These are phyloP conservation scores for Alternaria gansuensis DNA, from an alignment of 2,329 filamentous ascomycete genomes.

Conservation along the genomic window DNA sequence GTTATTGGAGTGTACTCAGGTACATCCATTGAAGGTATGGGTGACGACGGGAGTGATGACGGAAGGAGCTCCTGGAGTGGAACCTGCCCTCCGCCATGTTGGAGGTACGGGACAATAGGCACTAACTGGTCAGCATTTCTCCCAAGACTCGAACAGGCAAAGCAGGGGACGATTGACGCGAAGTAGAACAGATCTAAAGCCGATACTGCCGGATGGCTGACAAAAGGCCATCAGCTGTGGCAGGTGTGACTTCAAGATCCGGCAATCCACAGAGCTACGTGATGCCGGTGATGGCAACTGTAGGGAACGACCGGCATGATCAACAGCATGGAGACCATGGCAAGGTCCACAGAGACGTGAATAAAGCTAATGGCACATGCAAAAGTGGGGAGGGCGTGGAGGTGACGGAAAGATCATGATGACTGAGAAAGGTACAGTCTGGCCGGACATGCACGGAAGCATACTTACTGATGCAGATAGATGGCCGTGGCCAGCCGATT, in stretches of 20 bases:
- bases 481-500: slow-evolving; percentile 11
- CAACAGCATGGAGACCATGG: slow-evolving; percentile 1
- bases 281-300: slow-evolving; percentile 17
- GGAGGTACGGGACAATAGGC: slow-evolving; percentile 49
- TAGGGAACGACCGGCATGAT: slow-evolving; percentile 26
- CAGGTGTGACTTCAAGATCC: slow-evolving; percentile 5
- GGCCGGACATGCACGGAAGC: slow-evolving; percentile 35
- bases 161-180: slow-evolving; percentile 12
- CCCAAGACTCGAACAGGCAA: slow-evolving; percentile 24
- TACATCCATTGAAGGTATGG: slow-evolving; percentile 35
- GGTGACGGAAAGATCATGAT: slow-evolving; percentile 37
- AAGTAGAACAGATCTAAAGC: slow-evolving; percentile 22
- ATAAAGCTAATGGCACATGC: slow-evolving; percentile 26
- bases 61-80: slow-evolving; percentile 44
- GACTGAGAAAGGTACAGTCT: slow-evolving; percentile 27
- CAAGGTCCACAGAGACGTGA: slow-evolving; percentile 5
- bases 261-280: slow-evolving; percentile 19
- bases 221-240: slow-evolving; percentile 4
- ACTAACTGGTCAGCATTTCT: slow-evolving; percentile 45
- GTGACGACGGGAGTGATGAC: slow-evolving; percentile 34
- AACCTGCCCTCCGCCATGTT: slow-evolving; percentile 49
- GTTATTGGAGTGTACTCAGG: slow-evolving; percentile 39
- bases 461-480: slow-evolving; percentile 31
- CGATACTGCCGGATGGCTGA: slow-evolving; percentile 36
- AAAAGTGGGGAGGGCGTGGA: slow-evolving; percentile 31